Percentiles rank a stretch among this genome's conserved stretches.
Evolutionary conservation across 345 rosid genomes (phyloP).

Genomic region (Angophora floribunda): DNA sequence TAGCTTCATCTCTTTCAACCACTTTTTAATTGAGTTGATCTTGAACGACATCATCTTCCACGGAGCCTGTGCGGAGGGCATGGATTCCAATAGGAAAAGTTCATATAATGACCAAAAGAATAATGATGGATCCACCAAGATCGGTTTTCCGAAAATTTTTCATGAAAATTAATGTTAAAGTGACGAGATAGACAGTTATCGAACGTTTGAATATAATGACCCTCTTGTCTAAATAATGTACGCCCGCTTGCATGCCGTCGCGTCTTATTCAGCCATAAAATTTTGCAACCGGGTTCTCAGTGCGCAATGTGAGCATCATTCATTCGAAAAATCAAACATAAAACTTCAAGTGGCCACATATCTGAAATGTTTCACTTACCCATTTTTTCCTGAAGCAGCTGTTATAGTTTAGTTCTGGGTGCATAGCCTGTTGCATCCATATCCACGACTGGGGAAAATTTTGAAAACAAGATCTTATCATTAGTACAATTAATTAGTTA

Average conservation of each 20-base stretch:
- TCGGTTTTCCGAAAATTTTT: neutral
- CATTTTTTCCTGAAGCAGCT: conserved; percentile 76
- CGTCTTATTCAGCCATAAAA: neutral
- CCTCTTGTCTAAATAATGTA: neutral
- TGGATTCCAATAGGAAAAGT: neutral
- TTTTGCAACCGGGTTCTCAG: neutral
- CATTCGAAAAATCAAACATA: neutral
- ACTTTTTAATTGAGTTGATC: conserved; percentile 56
- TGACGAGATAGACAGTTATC: neutral
- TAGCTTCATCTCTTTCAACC: conserved; percentile 69
- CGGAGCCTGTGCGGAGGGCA: conserved; percentile 23
- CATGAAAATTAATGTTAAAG: neutral
- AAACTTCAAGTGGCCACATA: neutral
- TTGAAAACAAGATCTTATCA: neutral
- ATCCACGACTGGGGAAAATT: conserved; percentile 70
- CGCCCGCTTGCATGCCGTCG: neutral
- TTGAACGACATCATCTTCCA: conserved; percentile 60
- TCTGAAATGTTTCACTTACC: conserved; percentile 19
- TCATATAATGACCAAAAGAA: neutral
- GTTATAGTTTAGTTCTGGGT: conserved; percentile 80
- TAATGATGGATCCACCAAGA: neutral
- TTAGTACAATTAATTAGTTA: neutral
- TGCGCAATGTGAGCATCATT: neutral
- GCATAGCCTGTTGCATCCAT: conserved; percentile 99
- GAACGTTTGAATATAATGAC: neutral